Conservation (phyloP, 2,329 filamentous ascomycete species). For the Bisporella sp. region DNA sequence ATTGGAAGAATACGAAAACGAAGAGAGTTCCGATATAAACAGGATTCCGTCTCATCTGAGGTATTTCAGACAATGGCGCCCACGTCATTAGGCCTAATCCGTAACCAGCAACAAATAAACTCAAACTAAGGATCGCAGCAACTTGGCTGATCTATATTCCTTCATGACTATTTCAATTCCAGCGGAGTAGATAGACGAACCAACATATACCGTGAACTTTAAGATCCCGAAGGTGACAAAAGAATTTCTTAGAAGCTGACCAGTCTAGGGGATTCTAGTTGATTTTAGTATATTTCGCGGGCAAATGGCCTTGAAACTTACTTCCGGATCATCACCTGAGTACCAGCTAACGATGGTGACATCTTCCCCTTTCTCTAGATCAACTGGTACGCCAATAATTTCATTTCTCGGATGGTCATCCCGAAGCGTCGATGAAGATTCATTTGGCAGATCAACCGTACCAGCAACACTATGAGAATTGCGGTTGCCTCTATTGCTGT, state of each 20-base stretch:
- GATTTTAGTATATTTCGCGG: constrained; percentile 36
- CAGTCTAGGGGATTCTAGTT: constrained; percentile 48
- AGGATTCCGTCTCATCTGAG: constrained; percentile 57
- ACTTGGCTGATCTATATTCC: constrained; percentile 43
- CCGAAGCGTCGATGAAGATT: no score
- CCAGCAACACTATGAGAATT: no score
- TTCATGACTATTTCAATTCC: constrained; percentile 40
- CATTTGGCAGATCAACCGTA: no score
- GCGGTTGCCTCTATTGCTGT: no score
- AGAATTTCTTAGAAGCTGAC: constrained; percentile 34
- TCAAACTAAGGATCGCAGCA: constrained; percentile 48
- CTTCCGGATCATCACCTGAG: constrained; percentile 38
- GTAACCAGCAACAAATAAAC: constrained; percentile 54
- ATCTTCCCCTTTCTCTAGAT: constrained; percentile 46
- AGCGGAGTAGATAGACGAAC: constrained; percentile 40
- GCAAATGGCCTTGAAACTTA: constrained; percentile 23
- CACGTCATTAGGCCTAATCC: constrained; percentile 58
- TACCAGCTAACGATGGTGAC: constrained; percentile 44
- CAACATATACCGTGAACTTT: constrained; percentile 51
- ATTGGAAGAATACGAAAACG: constrained; percentile 52
- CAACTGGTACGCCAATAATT: constrained; percentile 11
- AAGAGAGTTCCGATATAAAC: constrained; percentile 61
- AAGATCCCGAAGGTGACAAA: constrained; percentile 42
- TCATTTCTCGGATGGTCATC: no score
- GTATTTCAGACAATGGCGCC: constrained; percentile 60